phyloP scores from a whole-genome alignment of 2,329 filamentous ascomycete species.

The Penicillium carneum region DNA sequence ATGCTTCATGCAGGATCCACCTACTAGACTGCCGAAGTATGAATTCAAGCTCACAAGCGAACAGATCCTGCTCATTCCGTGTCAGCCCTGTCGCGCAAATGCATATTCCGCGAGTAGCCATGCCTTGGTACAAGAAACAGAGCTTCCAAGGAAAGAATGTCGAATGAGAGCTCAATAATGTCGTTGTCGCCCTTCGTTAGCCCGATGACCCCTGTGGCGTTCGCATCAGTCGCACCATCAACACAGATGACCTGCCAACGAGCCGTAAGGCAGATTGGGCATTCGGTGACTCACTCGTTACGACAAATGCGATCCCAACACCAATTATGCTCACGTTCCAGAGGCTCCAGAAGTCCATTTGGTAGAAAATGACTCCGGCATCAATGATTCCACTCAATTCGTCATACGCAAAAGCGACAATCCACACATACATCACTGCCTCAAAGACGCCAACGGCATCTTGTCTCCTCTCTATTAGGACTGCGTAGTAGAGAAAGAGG shows the following conservation, averaged over 20 bases:
- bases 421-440: conserved; percentile 80
- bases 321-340: conserved; percentile 77
- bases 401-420: conserved; percentile 86
- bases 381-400: conserved; percentile 85
- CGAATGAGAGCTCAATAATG: conserved; percentile 81
- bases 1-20: conserved; percentile 28
- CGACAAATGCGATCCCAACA: conserved; percentile 73
- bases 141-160: conserved; percentile 86
- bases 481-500: conserved; percentile 82
- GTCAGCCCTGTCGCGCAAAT: conserved; percentile 28
- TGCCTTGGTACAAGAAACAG: conserved; percentile 82
- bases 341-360: conserved; percentile 80
- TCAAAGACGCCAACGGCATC: conserved; percentile 72
- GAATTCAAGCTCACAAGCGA: conserved; percentile 85
- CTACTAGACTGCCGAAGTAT: conserved; percentile 71
- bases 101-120: conserved; percentile 17
- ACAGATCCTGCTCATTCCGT: conserved; percentile 67
- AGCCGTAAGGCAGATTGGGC: conserved; percentile 34
- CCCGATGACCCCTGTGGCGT: conserved; percentile 67
- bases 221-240: conserved; percentile 15
- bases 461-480: conserved; percentile 76
- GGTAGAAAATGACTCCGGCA: conserved; percentile 85
- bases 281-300: conserved; percentile 67
- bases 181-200: conserved; percentile 65
- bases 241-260: conserved; percentile 4